Base-by-base conservation (phyloP, 2,329 filamentous ascomycete species). In the Exophiala oligosperma region DNA sequence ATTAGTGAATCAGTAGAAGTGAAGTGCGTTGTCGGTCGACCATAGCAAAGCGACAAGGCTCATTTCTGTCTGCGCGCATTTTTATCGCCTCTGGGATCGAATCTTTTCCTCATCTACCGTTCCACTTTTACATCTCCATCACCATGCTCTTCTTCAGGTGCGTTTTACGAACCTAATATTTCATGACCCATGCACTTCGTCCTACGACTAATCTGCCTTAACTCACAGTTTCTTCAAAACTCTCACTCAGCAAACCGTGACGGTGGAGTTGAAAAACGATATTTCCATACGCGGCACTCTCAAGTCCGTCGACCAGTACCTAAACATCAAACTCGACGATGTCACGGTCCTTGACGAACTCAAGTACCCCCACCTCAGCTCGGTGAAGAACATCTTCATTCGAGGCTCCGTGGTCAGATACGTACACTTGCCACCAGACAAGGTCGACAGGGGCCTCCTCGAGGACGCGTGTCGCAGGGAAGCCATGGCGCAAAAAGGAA, bases 251-350 rank as follows among this genome's bases (percentile, higher is more conserved):
- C 89, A 94, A 68, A 88, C 95, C 80, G 92, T 99, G 71, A 97
- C 92, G 48, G 92, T 99, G 73, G 94, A 99, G 81, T 90, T 99
- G 74, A 99, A 99, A 79, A 99, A 99, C 76, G 94, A 99, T 78
- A 96, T 99, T 68, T 92, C 92, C 73, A 95, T 99, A 74, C 90
- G 91, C 69, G 94, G 94, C 66, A 95, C 88, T 37, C 83, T 99
- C 66, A 99, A 97, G 81, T 95, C 90, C 71, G 93, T 99, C 66
- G 94, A 99, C 74, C 94, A 97, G 79, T 99, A 96, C 77, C 85
- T 99, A 71, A 99, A 99, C 79, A 97, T 99, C 79, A 97, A 97
- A 81, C 85, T 99, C 51, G 94, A 99, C 71, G 91, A 97, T 71
- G 95, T 97, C 61, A 84, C 87, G 63, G 93, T 97, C 32, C 84